Evolutionary conservation across 1,284 basidiomycete genomes (phyloP).

Genomic region (Sparassis latifolia): DNA sequence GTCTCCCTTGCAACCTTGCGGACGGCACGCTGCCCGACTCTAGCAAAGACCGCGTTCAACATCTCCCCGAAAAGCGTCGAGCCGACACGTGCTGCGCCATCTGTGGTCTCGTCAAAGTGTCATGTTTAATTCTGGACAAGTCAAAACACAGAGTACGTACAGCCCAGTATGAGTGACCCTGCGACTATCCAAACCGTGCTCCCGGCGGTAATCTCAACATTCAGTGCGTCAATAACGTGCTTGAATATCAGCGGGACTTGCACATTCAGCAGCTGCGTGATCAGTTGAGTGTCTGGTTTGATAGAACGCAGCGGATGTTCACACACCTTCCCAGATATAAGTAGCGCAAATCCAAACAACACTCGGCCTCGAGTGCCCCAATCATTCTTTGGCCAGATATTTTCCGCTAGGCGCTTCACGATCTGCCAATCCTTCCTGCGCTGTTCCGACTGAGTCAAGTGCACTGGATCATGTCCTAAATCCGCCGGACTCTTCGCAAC

Average conservation of each 20-base stretch:
- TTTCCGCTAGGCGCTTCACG: constrained; percentile 52
- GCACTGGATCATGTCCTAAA: no score
- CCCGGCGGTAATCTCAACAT: constrained; percentile 72
- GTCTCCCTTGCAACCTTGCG: constrained; percentile 91
- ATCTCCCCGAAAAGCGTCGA: constrained; percentile 89
- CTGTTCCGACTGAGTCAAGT: constrained; percentile 35
- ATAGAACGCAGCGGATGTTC: not conserved
- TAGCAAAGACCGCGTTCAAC: constrained; percentile 94
- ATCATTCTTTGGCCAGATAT: constrained; percentile 73
- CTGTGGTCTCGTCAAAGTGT: constrained; percentile 35
- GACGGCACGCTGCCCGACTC: constrained; percentile 91
- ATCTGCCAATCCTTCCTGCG: constrained; percentile 65
- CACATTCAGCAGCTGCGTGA: constrained; percentile 73
- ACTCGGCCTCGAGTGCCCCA: constrained; percentile 78
- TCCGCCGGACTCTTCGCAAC: no score
- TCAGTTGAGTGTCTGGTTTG: constrained; percentile 27
- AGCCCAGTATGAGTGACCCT: constrained; percentile 86
- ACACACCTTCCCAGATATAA: constrained; percentile 83
- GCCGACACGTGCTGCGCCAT: constrained; percentile 86
- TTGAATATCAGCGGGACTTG: constrained; percentile 98
- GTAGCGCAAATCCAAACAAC: constrained; percentile 73
- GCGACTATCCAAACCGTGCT: constrained; percentile 90
- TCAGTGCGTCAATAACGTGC: constrained; percentile 82
- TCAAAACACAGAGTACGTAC: constrained; percentile 41
- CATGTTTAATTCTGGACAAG: not conserved